Percentiles rank a stretch among this genome's conserved stretches.
Evolutionary conservation across 2,329 filamentous ascomycete species (phyloP).

Genomic region (Fulvia fulva): DNA sequence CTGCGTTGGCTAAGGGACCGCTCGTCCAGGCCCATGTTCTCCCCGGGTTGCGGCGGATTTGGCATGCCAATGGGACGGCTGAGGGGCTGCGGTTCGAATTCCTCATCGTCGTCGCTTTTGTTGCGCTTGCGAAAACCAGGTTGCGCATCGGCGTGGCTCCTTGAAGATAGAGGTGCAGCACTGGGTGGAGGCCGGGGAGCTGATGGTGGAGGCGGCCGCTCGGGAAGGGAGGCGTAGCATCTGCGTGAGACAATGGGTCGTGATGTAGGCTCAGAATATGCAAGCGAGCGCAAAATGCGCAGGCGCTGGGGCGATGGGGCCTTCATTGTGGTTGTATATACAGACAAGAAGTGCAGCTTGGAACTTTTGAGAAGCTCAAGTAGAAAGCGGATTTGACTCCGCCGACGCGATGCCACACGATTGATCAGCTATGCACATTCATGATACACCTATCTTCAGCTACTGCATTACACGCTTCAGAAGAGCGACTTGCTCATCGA

Average conservation of each 20-base stretch:
- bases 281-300: conserved; percentile 27
- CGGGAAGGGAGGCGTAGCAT: conserved; percentile 23
- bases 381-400: no score
- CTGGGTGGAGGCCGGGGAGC: conserved; percentile 11
- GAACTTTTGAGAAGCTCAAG: neutral
- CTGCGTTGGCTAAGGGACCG: conserved; percentile 65
- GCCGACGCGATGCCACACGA: no score
- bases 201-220: conserved; percentile 19
- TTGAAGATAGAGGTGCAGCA: conserved; percentile 11
- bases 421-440: neutral
- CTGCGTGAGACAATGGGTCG: conserved; percentile 8
- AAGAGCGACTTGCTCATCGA: neutral
- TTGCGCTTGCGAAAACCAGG: conserved; percentile 21
- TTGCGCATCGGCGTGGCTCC: conserved; percentile 15
- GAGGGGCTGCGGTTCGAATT: conserved; percentile 52
- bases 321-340: conserved; percentile 23
- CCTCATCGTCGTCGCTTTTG: conserved; percentile 30
- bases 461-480: neutral
- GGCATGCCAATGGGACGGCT: conserved; percentile 77
- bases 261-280: conserved; percentile 12
- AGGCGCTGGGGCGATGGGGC: conserved; percentile 30
- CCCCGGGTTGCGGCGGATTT: conserved; percentile 66
- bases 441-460: neutral
- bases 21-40: conserved; percentile 74
- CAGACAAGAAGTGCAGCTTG: neutral